phyloP scores from a whole-genome alignment of 805 yeast species.

The Hanseniaspora nectarophila region DNA sequence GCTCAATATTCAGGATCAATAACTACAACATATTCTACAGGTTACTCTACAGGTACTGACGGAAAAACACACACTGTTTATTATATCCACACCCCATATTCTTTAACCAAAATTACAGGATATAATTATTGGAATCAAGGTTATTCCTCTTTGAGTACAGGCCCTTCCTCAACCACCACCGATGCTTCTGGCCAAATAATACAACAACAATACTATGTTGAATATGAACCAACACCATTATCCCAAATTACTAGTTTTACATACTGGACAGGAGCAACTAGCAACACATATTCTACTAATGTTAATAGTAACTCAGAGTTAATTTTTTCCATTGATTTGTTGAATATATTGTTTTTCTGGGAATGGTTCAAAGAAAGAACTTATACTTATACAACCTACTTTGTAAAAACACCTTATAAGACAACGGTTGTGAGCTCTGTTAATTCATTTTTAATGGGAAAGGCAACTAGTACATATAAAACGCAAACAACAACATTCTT shows the following conservation, averaged over 20 bases:
- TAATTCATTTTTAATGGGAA: conserved; percentile 12
- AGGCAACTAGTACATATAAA: conserved; percentile 13
- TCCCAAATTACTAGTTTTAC: not conserved
- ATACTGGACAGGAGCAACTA: conserved; percentile 3
- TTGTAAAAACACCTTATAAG: conserved; percentile 8
- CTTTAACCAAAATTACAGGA: not conserved
- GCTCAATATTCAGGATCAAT: not conserved
- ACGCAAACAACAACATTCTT: conserved; percentile 10
- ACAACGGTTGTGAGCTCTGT: not conserved
- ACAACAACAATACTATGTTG: not conserved
- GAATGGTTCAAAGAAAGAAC: not conserved
- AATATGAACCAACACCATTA: not conserved
- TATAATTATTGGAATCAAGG: not conserved
- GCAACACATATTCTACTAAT: not conserved
- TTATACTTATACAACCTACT: conserved; percentile 1
- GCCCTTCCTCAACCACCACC: not conserved
- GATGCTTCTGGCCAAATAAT: not conserved
- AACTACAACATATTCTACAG: not conserved
- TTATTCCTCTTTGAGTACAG: not conserved
- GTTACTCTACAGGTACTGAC: not conserved
- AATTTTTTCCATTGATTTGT: not conserved
- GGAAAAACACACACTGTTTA: not conserved
- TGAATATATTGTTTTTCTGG: not conserved
- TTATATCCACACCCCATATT: not conserved
- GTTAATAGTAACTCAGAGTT: not conserved